Conservation (phyloP, 768 basidiomycete species). For the Termitomyces sp. region DNA sequence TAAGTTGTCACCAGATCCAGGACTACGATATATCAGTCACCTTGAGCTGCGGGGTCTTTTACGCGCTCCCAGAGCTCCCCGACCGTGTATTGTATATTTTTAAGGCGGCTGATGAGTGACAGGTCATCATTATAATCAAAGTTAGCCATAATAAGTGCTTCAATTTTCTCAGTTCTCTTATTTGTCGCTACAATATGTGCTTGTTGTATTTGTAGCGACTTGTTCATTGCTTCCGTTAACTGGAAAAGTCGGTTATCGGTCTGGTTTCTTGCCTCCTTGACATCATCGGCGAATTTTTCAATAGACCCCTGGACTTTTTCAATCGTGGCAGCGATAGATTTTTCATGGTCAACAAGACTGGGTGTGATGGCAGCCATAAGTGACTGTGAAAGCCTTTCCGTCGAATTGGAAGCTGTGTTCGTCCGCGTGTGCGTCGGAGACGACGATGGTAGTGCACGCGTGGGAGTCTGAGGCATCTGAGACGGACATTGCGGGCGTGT, state of each 20-base stretch:
- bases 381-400: neutral
- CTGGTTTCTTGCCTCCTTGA: constrained; percentile 6
- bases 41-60: constrained; percentile 17
- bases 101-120: constrained; percentile 12
- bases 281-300: constrained; percentile 5
- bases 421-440: neutral
- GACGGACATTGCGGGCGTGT: neutral
- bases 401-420: neutral
- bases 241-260: constrained; percentile 3
- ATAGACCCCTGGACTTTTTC: constrained; percentile 6
- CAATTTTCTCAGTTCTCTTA: constrained; percentile 13
- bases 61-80: constrained; percentile 17
- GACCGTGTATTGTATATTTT: constrained; percentile 15
- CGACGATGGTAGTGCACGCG: neutral
- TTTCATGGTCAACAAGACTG: neutral
- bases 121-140: constrained; percentile 10
- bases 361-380: constrained; percentile 5
- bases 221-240: constrained; percentile 9
- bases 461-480: neutral
- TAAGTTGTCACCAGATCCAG: neutral
- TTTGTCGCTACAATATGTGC: neutral
- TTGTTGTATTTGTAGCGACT: constrained; percentile 7
- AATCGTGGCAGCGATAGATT: constrained; percentile 4
- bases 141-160: constrained; percentile 12
- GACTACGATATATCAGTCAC: neutral